Conservation (phyloP, 2,329 filamentous ascomycete species). For the Celoporthe dispersa region DNA sequence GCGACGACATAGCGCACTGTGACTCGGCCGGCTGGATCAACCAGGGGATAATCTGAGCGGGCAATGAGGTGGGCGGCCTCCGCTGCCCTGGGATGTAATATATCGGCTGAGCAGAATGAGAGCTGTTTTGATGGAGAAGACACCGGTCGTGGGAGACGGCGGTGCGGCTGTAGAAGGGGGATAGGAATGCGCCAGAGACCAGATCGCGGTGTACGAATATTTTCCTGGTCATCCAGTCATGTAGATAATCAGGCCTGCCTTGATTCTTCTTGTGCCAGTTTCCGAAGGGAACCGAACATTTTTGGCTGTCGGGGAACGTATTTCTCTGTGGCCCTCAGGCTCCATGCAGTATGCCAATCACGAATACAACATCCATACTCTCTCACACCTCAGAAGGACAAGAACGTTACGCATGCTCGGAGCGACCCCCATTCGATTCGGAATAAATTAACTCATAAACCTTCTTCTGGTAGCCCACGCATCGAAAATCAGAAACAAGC, state of each 20-base stretch:
- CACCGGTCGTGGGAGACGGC: too few relatives aligned
- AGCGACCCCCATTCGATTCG: background rate
- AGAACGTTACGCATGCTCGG: background rate
- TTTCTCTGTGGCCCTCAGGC: too few relatives aligned
- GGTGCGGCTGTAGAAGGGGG: too few relatives aligned
- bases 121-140: background rate
- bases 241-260: background rate
- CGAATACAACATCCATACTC: background rate
- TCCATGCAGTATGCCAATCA: too few relatives aligned
- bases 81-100: background rate
- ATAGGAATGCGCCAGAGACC: too few relatives aligned
- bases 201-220: background rate
- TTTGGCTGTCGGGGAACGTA: too few relatives aligned
- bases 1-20: background rate
- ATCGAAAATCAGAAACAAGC: background rate
- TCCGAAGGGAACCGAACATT: background rate
- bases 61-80: background rate
- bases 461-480: background rate
- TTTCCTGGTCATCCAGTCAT: background rate
- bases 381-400: background rate
- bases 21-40: background rate
- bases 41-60: background rate
- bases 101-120: background rate
- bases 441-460: background rate
- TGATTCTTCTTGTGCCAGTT: background rate